Percentiles rank a stretch among this genome's conserved stretches.
These are phyloP conservation scores for Phascolomyces articulosus DNA, from an alignment of 371 early-diverging fungal genomes.

Conservation along the genomic window DNA sequence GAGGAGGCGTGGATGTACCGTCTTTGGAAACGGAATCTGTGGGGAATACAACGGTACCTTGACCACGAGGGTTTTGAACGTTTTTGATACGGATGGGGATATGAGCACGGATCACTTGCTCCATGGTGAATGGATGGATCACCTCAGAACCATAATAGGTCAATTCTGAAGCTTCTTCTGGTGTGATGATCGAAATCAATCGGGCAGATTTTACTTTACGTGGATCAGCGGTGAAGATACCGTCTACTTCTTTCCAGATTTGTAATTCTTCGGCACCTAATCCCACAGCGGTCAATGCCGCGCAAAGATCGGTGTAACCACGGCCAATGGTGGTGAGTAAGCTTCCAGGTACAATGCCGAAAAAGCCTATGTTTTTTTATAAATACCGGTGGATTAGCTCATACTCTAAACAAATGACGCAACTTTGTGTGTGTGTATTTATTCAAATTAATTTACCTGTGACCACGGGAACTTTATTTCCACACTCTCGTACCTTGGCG, in stretches of 20 bases:
- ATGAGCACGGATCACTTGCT: conserved; percentile 92
- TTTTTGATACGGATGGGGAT: conserved; percentile 99
- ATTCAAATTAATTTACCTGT: conserved; percentile 56
- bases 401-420: not conserved
- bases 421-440: not conserved
- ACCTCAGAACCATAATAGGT: conserved; percentile 98
- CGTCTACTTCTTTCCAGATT: conserved; percentile 99
- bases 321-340: conserved; percentile 92
- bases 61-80: conserved; percentile 89
- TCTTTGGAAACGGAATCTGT: conserved; percentile 43
- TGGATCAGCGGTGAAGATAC: conserved; percentile 99
- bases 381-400: not conserved
- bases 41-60: conserved; percentile 94
- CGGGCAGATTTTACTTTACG: conserved; percentile 93
- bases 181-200: conserved; percentile 88
- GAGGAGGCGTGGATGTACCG: conserved; percentile 59
- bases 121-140: conserved; percentile 99
- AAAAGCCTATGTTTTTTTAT: conserved; percentile 66
- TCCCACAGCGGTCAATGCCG: conserved; percentile 94
- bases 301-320: conserved; percentile 97
- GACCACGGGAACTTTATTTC: conserved; percentile 81
- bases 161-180: conserved; percentile 98
- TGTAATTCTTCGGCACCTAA: conserved; percentile 88
- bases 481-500: conserved; percentile 62
- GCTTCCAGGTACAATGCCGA: conserved; percentile 96